Evolutionary conservation across 306 rosid genomes (phyloP), one percentile per base, ranked within the genome.

Genomic region (Styphnolobium japonicum): DNA sequence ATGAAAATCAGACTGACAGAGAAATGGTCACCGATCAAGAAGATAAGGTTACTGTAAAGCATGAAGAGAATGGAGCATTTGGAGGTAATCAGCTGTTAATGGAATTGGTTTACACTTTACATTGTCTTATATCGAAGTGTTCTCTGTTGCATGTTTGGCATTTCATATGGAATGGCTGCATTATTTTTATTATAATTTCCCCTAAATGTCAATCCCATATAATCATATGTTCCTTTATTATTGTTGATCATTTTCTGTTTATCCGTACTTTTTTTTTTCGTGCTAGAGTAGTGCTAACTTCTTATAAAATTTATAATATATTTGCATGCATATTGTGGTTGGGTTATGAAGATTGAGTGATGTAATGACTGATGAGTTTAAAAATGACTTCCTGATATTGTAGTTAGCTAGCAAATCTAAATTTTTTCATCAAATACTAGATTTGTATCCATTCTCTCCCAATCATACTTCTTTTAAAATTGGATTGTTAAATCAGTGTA

Each of bases 21-120:
- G 81, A 60, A 42, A 72, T 84, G 82, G 57, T 31, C 48, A 61
- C 49, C 60, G 78, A 84, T 79, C 84, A 74, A 49, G 78, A 75
- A 67, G 82, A 67, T 53, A 84, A 56, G 75, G 48, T 75, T 75
- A 40, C 75, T 42, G 33, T 19, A 63, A 84, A 73, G 48, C 87
- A 39, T 40, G 87, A 75, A 80, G 84, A 68, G 71, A 84, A 68
- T 43, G 81, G 79, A 40, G 49, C 75, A 22, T 66, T 75, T 43
- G 82, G 82, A 74, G 87, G 87, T 84, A 75, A 68, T 74, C 4
- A 61, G 5, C 42, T 75, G 57, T 43, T 60, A 29, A 0, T 14
- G 55, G 55, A 69, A 74, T 74, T 74, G 48, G 48, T 36, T 42
- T 37, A 42, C 58, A 48, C 12, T 36, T 42, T 37, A 42, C 58